phyloP scores from a whole-genome alignment of 768 basidiomycete genomes.

The Amanita pseudoporphyria region DNA sequence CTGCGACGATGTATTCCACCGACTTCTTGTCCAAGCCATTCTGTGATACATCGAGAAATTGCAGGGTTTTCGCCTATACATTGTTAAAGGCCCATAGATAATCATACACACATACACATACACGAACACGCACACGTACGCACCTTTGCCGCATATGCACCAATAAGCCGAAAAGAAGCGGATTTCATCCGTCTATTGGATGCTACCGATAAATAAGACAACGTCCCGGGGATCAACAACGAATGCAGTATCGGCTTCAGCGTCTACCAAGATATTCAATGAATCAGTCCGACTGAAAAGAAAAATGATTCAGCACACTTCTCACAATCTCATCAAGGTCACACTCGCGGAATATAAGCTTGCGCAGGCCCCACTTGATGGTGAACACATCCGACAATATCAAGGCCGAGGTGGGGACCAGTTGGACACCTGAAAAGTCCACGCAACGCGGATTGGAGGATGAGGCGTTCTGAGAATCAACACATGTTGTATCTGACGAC shows the following conservation, averaged over 20 bases:
- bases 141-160: slow-evolving; percentile 73
- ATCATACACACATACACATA: too few relatives aligned
- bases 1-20: slow-evolving; percentile 70
- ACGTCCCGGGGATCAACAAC: slow-evolving; percentile 69
- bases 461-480: slow-evolving; percentile 35
- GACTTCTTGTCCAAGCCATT: slow-evolving; percentile 78
- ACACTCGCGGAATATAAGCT: slow-evolving; percentile 79
- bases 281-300: too few relatives aligned
- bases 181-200: slow-evolving; percentile 78
- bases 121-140: too few relatives aligned
- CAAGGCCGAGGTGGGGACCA: slow-evolving; percentile 60
- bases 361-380: slow-evolving; percentile 88
- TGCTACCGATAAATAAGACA: slow-evolving; percentile 79
- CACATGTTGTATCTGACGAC: not conserved
- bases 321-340: slow-evolving; percentile 76
- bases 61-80: slow-evolving; percentile 57
- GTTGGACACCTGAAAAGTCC: slow-evolving; percentile 71
- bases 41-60: slow-evolving; percentile 87
- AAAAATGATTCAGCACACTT: slow-evolving; percentile 7
- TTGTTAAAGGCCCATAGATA: not conserved
- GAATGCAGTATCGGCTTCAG: slow-evolving; percentile 89
- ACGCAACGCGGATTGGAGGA: slow-evolving; percentile 55
- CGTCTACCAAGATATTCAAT: slow-evolving; percentile 30
- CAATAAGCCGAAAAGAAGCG: slow-evolving; percentile 68
- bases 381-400: slow-evolving; percentile 86